These are phyloP conservation scores for Schwanniomyces yamadae DNA, from an alignment of 805 yeast species.

Conservation along the genomic window DNA sequence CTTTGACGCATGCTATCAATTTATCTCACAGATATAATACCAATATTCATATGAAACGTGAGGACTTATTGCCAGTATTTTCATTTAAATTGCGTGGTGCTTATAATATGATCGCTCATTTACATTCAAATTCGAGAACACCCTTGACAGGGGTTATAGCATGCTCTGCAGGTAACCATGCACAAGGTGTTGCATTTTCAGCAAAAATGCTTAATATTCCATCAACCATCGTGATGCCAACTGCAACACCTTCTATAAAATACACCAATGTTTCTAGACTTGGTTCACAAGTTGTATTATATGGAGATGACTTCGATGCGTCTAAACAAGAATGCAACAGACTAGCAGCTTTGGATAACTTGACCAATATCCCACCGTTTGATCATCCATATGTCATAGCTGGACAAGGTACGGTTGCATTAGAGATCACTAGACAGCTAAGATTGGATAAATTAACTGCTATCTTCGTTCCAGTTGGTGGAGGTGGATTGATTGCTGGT, in stretches of 20 bases:
- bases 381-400: slow-evolving; percentile 98
- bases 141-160: slow-evolving; percentile 88
- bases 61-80: slow-evolving; percentile 91
- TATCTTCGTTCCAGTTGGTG: slow-evolving; percentile 91
- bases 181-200: slow-evolving; percentile 96
- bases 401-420: slow-evolving; percentile 97
- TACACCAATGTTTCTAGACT: slow-evolving; percentile 86
- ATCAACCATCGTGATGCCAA: slow-evolving; percentile 97
- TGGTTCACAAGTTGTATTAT: slow-evolving; percentile 91
- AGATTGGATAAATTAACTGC: slow-evolving; percentile 76
- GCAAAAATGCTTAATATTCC: slow-evolving; percentile 84
- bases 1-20: slow-evolving; percentile 71
- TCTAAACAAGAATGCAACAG: slow-evolving; percentile 89
- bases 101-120: slow-evolving; percentile 91
- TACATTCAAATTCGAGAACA: slow-evolving; percentile 55
- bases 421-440: slow-evolving; percentile 88
- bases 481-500: slow-evolving; percentile 96
- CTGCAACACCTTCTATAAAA: slow-evolving; percentile 93
- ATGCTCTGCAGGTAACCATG: slow-evolving; percentile 98
- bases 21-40: slow-evolving; percentile 75
- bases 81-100: slow-evolving; percentile 97
- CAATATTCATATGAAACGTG: slow-evolving; percentile 79
- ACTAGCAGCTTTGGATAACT: slow-evolving; percentile 63
- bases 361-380: slow-evolving; percentile 95
- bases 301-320: slow-evolving; percentile 93